Percentiles rank a stretch among this genome's conserved stretches.
phyloP scores from a whole-genome alignment of 2,329 filamentous ascomycete species.

The Colletotrichum trifolii region DNA sequence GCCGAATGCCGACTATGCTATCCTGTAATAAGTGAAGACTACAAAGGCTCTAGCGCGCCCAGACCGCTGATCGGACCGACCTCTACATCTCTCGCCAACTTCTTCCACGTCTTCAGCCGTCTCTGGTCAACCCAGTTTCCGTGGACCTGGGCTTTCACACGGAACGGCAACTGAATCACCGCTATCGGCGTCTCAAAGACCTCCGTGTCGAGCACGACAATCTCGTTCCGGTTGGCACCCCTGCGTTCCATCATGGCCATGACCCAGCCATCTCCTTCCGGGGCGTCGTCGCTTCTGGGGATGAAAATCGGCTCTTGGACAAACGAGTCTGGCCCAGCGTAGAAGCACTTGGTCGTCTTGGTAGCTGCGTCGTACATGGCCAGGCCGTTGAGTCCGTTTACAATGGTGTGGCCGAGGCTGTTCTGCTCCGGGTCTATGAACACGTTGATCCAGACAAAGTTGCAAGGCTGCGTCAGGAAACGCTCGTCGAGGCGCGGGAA shows the following conservation, averaged over 20 bases:
- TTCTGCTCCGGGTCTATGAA: constrained; percentile 43
- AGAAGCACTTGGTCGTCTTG: constrained; percentile 42
- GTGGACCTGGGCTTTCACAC: constrained; percentile 44
- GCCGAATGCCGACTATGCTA: constrained; percentile 9
- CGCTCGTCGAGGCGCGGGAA: constrained; percentile 59
- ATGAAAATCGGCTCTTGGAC: constrained; percentile 57
- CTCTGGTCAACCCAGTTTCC: constrained; percentile 46
- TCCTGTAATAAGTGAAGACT: background rate
- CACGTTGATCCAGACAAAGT: constrained; percentile 49
- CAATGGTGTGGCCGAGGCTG: constrained; percentile 4
- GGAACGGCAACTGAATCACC: constrained; percentile 52
- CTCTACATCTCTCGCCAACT: background rate
- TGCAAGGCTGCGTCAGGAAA: constrained; percentile 50
- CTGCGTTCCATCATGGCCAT: constrained; percentile 44
- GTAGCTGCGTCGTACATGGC: constrained; percentile 22
- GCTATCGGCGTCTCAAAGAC: constrained; percentile 51
- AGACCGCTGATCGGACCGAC: background rate
- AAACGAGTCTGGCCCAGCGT: constrained; percentile 42
- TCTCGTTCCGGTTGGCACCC: constrained; percentile 46
- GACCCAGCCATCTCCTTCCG: constrained; percentile 53
- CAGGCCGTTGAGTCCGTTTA: constrained; percentile 28
- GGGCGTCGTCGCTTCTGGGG: constrained; percentile 44
- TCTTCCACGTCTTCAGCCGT: constrained; percentile 42
- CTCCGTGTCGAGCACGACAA: constrained; percentile 54
- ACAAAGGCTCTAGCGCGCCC: constrained; percentile 12